A percentile compares a stretch with the other conserved stretches of the same genome.
Conservation (phyloP, 2,329 filamentous ascomycete genomes). For the Sarocladium oryzae region DNA sequence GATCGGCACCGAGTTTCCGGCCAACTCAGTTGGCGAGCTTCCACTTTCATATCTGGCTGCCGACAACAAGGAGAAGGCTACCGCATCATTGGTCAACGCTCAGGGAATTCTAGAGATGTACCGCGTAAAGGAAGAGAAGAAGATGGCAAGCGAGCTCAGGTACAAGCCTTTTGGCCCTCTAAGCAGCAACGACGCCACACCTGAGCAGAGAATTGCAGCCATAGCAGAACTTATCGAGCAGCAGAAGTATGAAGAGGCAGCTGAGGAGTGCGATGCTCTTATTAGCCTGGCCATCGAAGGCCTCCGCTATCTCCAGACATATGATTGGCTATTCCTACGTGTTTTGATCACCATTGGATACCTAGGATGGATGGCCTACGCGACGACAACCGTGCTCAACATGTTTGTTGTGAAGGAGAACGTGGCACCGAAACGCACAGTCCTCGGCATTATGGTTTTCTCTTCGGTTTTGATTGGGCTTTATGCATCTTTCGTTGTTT, state of each 20-base stretch:
- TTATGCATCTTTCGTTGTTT: slow-evolving; percentile 73
- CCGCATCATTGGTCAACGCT: slow-evolving; percentile 78
- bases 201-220: slow-evolving; percentile 58
- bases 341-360: slow-evolving; percentile 86
- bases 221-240: slow-evolving; percentile 63
- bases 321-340: slow-evolving; percentile 94
- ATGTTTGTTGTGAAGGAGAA: slow-evolving; percentile 74
- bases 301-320: slow-evolving; percentile 90
- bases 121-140: slow-evolving; percentile 81
- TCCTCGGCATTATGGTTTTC: slow-evolving; percentile 57
- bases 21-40: slow-evolving; percentile 91
- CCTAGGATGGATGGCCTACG: slow-evolving; percentile 91
- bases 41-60: slow-evolving; percentile 77
- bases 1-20: slow-evolving; percentile 80
- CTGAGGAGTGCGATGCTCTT: slow-evolving; percentile 68
- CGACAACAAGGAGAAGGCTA: slow-evolving; percentile 67
- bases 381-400: slow-evolving; percentile 81
- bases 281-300: slow-evolving; percentile 74
- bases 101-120: slow-evolving; percentile 93
- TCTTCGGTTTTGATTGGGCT: slow-evolving; percentile 68
- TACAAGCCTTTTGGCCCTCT: slow-evolving; percentile 73
- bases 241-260: slow-evolving; percentile 67
- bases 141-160: slow-evolving; percentile 66
- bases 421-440: slow-evolving; percentile 56
- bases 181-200: slow-evolving; percentile 53